Evolutionary conservation across 805 yeast genomes (phyloP), one percentile per base, ranked within the genome.

Genomic region (Teunomyces aglyptinius): DNA sequence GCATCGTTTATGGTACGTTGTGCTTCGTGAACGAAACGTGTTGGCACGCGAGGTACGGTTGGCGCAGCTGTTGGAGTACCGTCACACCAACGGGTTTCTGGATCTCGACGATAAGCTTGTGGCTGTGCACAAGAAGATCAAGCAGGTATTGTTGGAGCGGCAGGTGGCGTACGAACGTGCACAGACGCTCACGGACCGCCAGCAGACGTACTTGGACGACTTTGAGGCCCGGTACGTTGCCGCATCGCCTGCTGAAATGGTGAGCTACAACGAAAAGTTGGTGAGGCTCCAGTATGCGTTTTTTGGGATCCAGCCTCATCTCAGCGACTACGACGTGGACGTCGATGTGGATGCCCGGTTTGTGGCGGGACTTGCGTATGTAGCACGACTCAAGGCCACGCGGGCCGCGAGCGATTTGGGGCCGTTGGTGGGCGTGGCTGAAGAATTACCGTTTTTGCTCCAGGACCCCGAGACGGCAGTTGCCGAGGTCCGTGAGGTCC

Each of bases 1-100:
- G 56, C 99, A 94, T 66, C 79, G 82, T 31, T 73, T 94, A 57
- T 94, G 99, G 98, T 92, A 89, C 64, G 76, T 85, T 38, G 82
- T 91, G 55, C 68, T 92, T 54, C 86, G 81, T 61, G 96, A 94
- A 66, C 74, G 96, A 55, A 94, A 94, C 64, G 69, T 81, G 11
- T 65, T 92, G 47, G 82, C 82, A 28, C 78, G 96, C 56, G 98
- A 94, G 64, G 73, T 74, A 46, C 82, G 85, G 52, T 73, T 88
- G 54, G 76, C 78, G 47, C 75, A 59, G 40, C 46, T 66, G 20
- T 43, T 68, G 22, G 56, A 55, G 44, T 51, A 51, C 49, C 48
- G 47, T 24, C 54, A 56, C 22, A 71, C 69, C 18, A 63, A 67
- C n/a, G 67, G 64, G n/a, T 70, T 64, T 48, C 66, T 67, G 19